Evolutionary conservation across 2,329 filamentous ascomycete species (phyloP), one percentile per base, ranked within the genome.

Genomic region (Pyrenochaeta sp.): DNA sequence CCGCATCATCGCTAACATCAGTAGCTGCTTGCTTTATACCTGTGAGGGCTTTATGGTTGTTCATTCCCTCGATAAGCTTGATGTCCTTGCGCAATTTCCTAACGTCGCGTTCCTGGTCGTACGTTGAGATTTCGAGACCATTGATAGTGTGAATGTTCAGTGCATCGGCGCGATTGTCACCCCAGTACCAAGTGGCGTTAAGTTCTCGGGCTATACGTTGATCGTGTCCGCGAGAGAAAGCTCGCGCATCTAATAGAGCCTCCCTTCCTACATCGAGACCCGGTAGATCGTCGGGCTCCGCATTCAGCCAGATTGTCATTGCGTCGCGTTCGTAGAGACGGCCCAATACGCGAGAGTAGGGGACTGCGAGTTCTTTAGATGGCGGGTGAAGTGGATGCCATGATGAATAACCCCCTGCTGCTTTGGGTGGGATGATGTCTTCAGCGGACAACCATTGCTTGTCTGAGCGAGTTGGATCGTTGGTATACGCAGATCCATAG

Each of bases 131-230:
- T 30, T 85, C 83, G 1, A 81, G 66, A 1, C 83, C 83, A 58
- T 87, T 88, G 37, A 88, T 72, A 2, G 81, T 81, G 28, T 82
- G 81, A 5, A 89, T 66, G 28, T 84, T 84, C 0, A 89, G 79
- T 0, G 85, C 83, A 47, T 88, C 82, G 0, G 82, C 81, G 1
- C 86, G 80, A 24, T 78, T 79, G 51, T 88, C 85, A 0, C 80
- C 85, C 82, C 84, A 87, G 69, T 83, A 86, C 85, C 85, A 88
- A 0, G 75, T 72, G 27, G 81, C 78, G 13, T 76, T 79, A 0
- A 43, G 22, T 6, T 52, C 48, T 13, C 39, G 3, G 2, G 62
- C 44, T 28, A 88, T 84, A 2, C 85, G 83, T 0, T 75, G 59
- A 56, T 88, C 84, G 15, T 79, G 74, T 12, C 76, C 60, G 0